Evolutionary conservation across 2,329 filamentous ascomycete species (phyloP), one percentile per base, ranked within the genome.

Genomic region (Aspergillus hortae): DNA sequence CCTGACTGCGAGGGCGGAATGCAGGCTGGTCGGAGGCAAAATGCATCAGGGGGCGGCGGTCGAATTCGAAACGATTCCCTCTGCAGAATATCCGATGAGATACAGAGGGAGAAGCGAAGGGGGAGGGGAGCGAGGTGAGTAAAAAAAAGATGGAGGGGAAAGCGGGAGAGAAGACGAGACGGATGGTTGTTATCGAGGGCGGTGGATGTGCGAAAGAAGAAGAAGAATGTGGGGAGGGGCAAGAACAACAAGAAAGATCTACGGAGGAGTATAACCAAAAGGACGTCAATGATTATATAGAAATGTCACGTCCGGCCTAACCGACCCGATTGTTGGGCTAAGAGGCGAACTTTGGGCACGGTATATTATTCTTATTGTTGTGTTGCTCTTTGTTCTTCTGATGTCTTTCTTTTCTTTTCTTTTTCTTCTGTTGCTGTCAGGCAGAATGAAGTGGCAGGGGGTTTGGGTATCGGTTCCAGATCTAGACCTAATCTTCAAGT

Each of bases 1-100:
- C 7, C 2, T 38, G 15, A 51, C 35, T n/a, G 14, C 3, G 30
- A 25, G 38, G 33, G 46, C 19, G 17, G 27, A 43, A 33, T 15
- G 25, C 35, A 48, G 40, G 25, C 38, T 21, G 38, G 19, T 42
- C 36, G 9, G 17, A 25, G 4, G 12, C 17, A 33, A 19, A 30
- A 36, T 27, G 15, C 41, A 40, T 55, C 47, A 55, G 52, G 49
- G 27, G 27, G 27, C 43, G 51, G 44, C 53, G 35, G 35, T 38
- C 35, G 46, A 48, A 23, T 15, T 53, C 38, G 44, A 42, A 51
- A 19, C 33, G 27, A 9, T 30, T 7, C 27, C 27, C 7, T 30
- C 27, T 10, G 27, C 3, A 30, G 10, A 23, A 33, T 46, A 11
- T 38, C 5, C 35, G 35, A 38, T 38, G 15, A 11, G 12, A 30